Conservation (phyloP, 352 stramenopile genomes). For the Globisporangium mamillatum region DNA sequence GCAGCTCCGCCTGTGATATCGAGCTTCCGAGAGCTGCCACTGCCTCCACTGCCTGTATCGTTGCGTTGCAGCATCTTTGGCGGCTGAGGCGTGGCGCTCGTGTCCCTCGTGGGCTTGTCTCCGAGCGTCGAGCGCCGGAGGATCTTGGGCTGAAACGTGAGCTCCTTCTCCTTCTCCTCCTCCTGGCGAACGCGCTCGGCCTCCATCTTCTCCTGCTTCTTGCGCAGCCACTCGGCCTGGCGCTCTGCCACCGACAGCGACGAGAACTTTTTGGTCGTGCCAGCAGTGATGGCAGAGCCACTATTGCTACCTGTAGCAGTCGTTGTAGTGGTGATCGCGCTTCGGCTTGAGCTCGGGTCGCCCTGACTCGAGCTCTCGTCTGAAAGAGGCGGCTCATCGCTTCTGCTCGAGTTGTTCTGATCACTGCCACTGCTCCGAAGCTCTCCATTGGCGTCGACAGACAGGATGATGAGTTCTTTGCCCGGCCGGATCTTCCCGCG, state of each 20-base stretch:
- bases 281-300: neutral
- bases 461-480: conserved; percentile 77
- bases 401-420: conserved; percentile 12
- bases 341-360: neutral
- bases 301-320: neutral
- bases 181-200: conserved; percentile 57
- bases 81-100: neutral
- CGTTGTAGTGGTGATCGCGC: neutral
- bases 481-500: conserved; percentile 70
- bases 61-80: conserved; percentile 15
- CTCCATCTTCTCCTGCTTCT: conserved; percentile 78
- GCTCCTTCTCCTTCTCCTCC: conserved; percentile 71
- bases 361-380: conserved; percentile 14
- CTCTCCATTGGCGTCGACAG: conserved; percentile 37
- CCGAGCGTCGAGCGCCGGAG: conserved; percentile 62
- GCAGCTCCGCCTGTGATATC: neutral
- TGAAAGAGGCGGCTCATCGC: conserved; percentile 20
- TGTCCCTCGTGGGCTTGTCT: conserved; percentile 37
- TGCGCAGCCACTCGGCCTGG: conserved; percentile 72
- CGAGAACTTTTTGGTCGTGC: conserved; percentile 44
- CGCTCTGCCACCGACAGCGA: conserved; percentile 76
- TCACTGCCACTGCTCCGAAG: neutral
- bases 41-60: conserved; percentile 9
- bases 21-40: conserved; percentile 17
- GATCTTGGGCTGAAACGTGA: conserved; percentile 84